Percentiles rank a stretch among this genome's conserved stretches.
Evolutionary conservation across 768 basidiomycete species (phyloP).

Genomic region (Suillus americanus): DNA sequence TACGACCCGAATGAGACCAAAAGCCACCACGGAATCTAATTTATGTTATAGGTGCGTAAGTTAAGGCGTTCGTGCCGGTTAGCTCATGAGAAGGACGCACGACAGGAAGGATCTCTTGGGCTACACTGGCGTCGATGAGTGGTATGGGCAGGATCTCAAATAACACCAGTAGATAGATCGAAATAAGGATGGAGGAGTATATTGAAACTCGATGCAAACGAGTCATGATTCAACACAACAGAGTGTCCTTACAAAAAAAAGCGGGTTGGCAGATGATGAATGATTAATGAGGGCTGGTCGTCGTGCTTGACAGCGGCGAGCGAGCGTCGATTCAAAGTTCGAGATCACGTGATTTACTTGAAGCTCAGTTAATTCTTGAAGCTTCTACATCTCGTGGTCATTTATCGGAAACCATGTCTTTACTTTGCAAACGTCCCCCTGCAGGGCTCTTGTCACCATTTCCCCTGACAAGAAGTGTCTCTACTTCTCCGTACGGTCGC

Average conservation of each 20-base stretch:
- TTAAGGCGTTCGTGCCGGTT: neutral
- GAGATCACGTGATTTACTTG: neutral
- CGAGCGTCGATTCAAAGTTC: neutral
- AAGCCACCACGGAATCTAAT: slow-evolving; percentile 82
- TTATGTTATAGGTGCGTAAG: neutral
- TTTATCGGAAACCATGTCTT: neutral
- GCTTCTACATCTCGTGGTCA: neutral
- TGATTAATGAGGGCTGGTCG: neutral
- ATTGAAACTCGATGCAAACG: slow-evolving; percentile 56
- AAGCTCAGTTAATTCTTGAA: neutral
- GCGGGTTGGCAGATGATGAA: neutral
- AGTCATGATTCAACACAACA: slow-evolving; percentile 44
- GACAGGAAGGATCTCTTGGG: slow-evolving; percentile 55
- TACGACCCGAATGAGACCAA: slow-evolving; percentile 80
- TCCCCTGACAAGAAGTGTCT: slow-evolving; percentile 22
- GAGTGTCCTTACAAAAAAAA: neutral
- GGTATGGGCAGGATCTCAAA: slow-evolving; percentile 57
- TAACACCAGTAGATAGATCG: slow-evolving; percentile 57
- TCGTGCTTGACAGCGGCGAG: neutral
- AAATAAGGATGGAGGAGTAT: slow-evolving; percentile 39
- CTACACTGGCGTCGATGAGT: slow-evolving; percentile 45
- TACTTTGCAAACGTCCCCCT: neutral
- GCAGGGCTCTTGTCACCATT: neutral
- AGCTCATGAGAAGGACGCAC: slow-evolving; percentile 38
- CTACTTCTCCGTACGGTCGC: slow-evolving; percentile 79